These are phyloP conservation scores for Crucibulum laeve DNA, from an alignment of 768 basidiomycete genomes.

Conservation along the genomic window DNA sequence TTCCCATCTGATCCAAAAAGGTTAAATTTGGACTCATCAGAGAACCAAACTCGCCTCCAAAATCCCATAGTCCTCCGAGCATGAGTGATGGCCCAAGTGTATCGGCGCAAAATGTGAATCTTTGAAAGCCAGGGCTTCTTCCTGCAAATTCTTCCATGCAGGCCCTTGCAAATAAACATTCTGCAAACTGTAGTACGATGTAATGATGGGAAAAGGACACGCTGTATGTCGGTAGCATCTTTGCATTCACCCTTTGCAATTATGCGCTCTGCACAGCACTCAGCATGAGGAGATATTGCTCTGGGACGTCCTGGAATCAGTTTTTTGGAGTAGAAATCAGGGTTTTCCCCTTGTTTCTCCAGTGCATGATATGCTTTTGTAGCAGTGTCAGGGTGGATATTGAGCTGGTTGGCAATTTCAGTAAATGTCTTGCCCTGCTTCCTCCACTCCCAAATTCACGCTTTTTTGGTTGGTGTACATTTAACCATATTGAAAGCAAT, in stretches of 20 bases:
- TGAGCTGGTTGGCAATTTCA: slow-evolving; percentile 3
- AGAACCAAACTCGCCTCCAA: slow-evolving; percentile 20
- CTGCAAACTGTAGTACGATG: slow-evolving; percentile 2
- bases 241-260: background rate
- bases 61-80: slow-evolving; percentile 18
- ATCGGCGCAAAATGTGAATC: background rate
- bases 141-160: slow-evolving; percentile 4
- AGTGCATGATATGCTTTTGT: slow-evolving; percentile 1
- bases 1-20: slow-evolving; percentile 23
- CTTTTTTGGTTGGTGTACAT: slow-evolving; percentile 5
- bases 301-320: background rate
- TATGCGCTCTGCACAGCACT: too few species aligned
- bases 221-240: slow-evolving; percentile 5
- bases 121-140: slow-evolving; percentile 4
- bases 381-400: background rate
- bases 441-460: background rate
- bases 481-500: too few species aligned
- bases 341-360: slow-evolving; percentile 2
- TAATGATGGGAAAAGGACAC: background rate
- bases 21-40: slow-evolving; percentile 27
- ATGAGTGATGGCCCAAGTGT: slow-evolving; percentile 8
- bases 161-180: slow-evolving; percentile 6
- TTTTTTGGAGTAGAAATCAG: slow-evolving; percentile 4
- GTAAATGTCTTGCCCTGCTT: background rate
- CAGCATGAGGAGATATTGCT: slow-evolving; percentile 1